Conservation (phyloP, 805 yeast species). For the Starmerella roubikii region DNA sequence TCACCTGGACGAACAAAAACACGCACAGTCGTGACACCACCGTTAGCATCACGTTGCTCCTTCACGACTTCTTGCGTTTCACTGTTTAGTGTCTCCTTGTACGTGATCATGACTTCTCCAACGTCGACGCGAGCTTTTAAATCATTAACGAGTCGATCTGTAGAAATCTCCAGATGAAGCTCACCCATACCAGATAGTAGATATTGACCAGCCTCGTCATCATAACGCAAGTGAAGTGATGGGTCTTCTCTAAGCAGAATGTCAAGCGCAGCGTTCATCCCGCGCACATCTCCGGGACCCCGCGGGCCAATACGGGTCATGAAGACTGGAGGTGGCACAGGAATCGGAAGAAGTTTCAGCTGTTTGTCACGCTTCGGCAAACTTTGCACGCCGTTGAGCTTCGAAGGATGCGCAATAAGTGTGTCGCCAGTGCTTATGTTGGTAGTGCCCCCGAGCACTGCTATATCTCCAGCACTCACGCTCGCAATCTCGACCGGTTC, state of each 20-base stretch:
- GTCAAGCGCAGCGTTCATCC: slow-evolving; percentile 56
- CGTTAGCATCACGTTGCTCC: slow-evolving; percentile 3
- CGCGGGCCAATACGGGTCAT: slow-evolving; percentile 71
- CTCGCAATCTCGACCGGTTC: slow-evolving; percentile 54
- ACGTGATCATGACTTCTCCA: slow-evolving; percentile 79
- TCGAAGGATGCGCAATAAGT: slow-evolving; percentile 45
- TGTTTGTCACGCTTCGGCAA: slow-evolving; percentile 34
- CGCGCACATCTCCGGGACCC: slow-evolving; percentile 65
- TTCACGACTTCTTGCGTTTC: background rate
- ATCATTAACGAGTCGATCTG: slow-evolving; percentile 64
- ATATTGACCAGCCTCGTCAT: slow-evolving; percentile 83
- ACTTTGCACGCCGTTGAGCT: slow-evolving; percentile 37
- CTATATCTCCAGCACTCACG: slow-evolving; percentile 71
- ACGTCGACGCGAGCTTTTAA: slow-evolving; percentile 69
- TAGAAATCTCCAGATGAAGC: slow-evolving; percentile 78
- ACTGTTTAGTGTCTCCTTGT: slow-evolving; percentile 50
- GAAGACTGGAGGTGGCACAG: slow-evolving; percentile 85
- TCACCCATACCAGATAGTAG: slow-evolving; percentile 95
- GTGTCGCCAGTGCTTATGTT: slow-evolving; percentile 86
- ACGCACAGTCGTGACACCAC: slow-evolving; percentile 7
- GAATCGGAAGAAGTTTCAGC: slow-evolving; percentile 56
- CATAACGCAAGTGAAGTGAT: slow-evolving; percentile 49
- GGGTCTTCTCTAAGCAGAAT: slow-evolving; percentile 80
- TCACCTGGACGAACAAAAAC: background rate
- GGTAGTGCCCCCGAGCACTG: slow-evolving; percentile 66